Evolutionary conservation across 257 asterid species (phyloP), one percentile per base, ranked within the genome.

Genomic region (Petrea volubilis): DNA sequence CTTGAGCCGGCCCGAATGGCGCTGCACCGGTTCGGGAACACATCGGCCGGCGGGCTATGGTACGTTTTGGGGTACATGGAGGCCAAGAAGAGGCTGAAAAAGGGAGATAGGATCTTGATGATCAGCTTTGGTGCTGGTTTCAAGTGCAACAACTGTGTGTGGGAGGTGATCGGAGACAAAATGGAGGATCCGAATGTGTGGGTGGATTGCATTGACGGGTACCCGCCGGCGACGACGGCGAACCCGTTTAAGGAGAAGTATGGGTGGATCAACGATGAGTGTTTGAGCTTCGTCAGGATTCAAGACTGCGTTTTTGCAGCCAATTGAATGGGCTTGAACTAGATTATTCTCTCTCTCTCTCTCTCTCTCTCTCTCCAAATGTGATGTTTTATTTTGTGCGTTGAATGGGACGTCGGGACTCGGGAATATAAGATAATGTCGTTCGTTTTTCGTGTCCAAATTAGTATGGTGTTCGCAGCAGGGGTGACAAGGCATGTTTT

Each of bases 31-130:
- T 87, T 85, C 29, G 93, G 90, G 1, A 85, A 87, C 82, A 85
- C 88, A 13, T 79, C 89, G 7, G 89, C 90, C 0, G 84, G 93
- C 9, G 79, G 89, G 4, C 62, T 87, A 0, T 87, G 93, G 93
- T 87, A 84, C 41, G 93, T 87, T 20, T 57, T 84, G 25, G 85
- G 87, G 5, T 87, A 87, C 77, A 87, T 87, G 93, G 93, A 87
- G 73, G 94, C 87, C 9, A 83, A 85, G 75, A 79, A 76, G 79
- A 77, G 91, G 78, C 72, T 87, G 13, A 87, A 80, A 75, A 85
- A 69, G 64, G 91, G 91, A 3, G 91, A 87, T 23, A 71, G 75
- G 8, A 52, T 87, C 2, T 10, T 78, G 60, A 86, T 86, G 92
- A 77, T 86, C 14, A 81, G 91, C 7, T 74, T 86, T 9, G 89